Percentiles rank a stretch among this genome's conserved stretches.
These are phyloP conservation scores for Paecilomyces dactylethromorphus DNA, from an alignment of 2,329 filamentous ascomycete species.

Conservation along the genomic window DNA sequence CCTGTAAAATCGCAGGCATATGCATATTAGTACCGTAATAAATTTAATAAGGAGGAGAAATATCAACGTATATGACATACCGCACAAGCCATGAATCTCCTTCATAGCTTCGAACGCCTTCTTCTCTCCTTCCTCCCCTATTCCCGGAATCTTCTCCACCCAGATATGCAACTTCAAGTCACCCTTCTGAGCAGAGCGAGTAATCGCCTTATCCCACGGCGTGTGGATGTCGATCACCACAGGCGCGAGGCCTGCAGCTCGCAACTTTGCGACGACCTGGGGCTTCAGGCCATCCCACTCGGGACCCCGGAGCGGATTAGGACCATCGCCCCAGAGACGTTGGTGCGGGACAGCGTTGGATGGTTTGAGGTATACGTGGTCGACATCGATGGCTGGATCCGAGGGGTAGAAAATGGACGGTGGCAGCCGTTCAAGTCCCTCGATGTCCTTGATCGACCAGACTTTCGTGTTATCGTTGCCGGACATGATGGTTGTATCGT, in stretches of 20 bases:
- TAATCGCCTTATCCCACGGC: neutral
- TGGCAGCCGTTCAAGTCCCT: neutral
- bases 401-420: neutral
- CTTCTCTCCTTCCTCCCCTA: neutral
- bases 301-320: neutral
- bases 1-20: no score
- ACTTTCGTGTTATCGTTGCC: neutral
- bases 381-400: neutral
- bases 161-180: neutral
- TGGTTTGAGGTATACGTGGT: neutral
- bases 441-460: neutral
- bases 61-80: neutral
- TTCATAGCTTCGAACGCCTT: neutral
- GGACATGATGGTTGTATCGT: neutral
- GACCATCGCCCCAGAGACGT: neutral
- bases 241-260: neutral
- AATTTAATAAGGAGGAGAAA: conserved; percentile 20
- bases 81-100: neutral
- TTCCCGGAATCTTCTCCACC: neutral
- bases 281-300: neutral
- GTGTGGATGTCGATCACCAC: neutral
- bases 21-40: no score
- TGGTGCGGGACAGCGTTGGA: neutral
- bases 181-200: neutral
- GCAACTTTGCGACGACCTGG: neutral